These are phyloP conservation scores for Nakazawaea wyomingensis DNA, from an alignment of 805 yeast species.

Conservation along the genomic window DNA sequence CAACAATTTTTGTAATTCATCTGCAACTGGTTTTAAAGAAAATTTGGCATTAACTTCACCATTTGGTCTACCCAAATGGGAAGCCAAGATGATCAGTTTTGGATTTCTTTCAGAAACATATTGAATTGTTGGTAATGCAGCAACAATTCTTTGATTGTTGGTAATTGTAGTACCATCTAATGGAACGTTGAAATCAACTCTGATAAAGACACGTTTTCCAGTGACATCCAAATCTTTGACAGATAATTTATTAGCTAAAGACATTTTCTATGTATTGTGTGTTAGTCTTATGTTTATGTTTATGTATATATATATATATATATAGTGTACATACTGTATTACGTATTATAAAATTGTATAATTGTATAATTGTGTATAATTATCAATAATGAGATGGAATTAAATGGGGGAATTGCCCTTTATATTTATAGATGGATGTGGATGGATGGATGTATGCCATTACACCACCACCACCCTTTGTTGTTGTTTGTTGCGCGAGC, in stretches of 20 bases:
- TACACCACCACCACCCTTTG: no score
- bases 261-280: slow-evolving; percentile 41
- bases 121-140: slow-evolving; percentile 97
- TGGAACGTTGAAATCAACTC: slow-evolving; percentile 96
- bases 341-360: no score
- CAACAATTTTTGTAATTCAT: slow-evolving; percentile 78
- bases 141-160: slow-evolving; percentile 99
- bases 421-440: no score
- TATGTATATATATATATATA: no score
- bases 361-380: no score
- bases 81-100: slow-evolving; percentile 86
- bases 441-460: no score
- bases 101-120: slow-evolving; percentile 91
- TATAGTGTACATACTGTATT: no score
- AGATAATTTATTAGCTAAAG: slow-evolving; percentile 87
- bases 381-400: no score
- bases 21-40: slow-evolving; percentile 91
- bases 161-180: slow-evolving; percentile 95
- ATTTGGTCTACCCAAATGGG: slow-evolving; percentile 99
- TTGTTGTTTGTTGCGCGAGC: no score
- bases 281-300: not conserved
- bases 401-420: no score
- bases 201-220: slow-evolving; percentile 95
- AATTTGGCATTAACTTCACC: slow-evolving; percentile 83
- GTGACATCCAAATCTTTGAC: slow-evolving; percentile 84